A percentile compares a stretch with the other conserved stretches of the same genome.
Conservation (phyloP, 441 rosid species). For the Bruguiera hainesii region DNA sequence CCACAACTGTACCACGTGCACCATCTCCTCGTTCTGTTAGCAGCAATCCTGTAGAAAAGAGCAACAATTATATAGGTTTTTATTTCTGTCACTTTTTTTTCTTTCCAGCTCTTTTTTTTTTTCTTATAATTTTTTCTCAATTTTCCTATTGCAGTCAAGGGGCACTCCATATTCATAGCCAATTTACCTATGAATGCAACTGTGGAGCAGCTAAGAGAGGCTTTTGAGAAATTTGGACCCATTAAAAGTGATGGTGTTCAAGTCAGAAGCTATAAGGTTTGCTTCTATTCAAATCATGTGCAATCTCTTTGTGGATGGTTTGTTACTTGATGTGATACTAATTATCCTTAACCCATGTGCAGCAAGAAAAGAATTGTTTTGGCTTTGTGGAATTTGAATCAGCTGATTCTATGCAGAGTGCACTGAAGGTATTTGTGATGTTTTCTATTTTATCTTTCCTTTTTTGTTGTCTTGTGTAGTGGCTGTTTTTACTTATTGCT, state of each 20-base stretch:
- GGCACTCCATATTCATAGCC: conserved; percentile 75
- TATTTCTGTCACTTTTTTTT: background rate
- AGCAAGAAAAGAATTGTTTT: conserved; percentile 51
- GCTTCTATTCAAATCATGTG: conserved; percentile 13
- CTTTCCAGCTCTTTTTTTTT: background rate
- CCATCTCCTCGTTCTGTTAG: conserved; percentile 26
- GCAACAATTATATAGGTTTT: conserved; percentile 17
- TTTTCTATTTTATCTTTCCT: background rate
- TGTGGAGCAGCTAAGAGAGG: conserved; percentile 63
- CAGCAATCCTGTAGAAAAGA: conserved; percentile 34
- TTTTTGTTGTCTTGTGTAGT: background rate
- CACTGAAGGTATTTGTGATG: conserved; percentile 51
- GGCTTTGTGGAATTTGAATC: conserved; percentile 95
- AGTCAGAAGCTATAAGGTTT: conserved; percentile 92
- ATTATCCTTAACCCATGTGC: conserved; percentile 7
- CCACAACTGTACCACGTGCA: conserved; percentile 25
- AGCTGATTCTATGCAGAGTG: conserved; percentile 57
- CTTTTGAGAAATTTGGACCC: conserved; percentile 72
- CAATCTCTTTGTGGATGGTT: conserved; percentile 13
- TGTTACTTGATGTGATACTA: conserved; percentile 15
- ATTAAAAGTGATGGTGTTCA: conserved; percentile 85
- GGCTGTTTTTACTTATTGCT: background rate
- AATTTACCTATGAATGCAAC: conserved; percentile 83
- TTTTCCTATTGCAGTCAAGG: conserved; percentile 51
- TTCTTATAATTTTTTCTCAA: background rate